These are phyloP conservation scores for Blastobotrys chiropterorum DNA, from an alignment of 805 yeast genomes.

Conservation along the genomic window DNA sequence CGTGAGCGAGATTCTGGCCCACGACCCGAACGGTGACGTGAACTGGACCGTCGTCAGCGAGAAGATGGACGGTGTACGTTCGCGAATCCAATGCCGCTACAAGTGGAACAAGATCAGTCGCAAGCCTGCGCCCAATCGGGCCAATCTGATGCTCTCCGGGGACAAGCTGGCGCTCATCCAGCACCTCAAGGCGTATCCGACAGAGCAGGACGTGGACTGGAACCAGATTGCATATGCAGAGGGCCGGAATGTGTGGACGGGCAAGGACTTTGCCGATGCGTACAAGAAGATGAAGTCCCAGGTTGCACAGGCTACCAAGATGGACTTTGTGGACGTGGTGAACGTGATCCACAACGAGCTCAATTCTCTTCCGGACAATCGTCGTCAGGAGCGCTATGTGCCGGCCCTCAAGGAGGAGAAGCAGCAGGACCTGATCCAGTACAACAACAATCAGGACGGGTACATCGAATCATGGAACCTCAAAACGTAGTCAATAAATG, in stretches of 20 bases:
- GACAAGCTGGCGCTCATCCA: constrained; percentile 48
- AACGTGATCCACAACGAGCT: constrained; percentile 16
- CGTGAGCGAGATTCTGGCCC: constrained; percentile 44
- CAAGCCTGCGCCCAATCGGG: constrained; percentile 40
- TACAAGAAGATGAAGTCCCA: constrained; percentile 54
- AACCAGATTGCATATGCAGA: constrained; percentile 44
- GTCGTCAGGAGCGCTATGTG: neutral
- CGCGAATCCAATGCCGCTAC: constrained; percentile 91
- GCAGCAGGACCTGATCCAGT: neutral
- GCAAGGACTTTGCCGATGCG: constrained; percentile 53
- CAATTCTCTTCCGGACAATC: constrained; percentile 15
- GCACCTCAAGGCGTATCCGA: constrained; percentile 39
- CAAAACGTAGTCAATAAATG: neutral
- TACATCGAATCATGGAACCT: constrained; percentile 9
- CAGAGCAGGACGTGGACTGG: constrained; percentile 47
- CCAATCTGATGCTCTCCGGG: constrained; percentile 39
- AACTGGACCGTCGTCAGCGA: constrained; percentile 94
- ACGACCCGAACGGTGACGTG: constrained; percentile 37
- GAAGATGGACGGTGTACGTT: constrained; percentile 78
- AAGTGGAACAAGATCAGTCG: constrained; percentile 84
- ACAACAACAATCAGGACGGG: constrained; percentile 1
- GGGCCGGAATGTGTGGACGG: constrained; percentile 46
- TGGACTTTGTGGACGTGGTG: constrained; percentile 31
- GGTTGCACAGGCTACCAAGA: constrained; percentile 43
- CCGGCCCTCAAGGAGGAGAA: neutral